Evolutionary conservation across 495 filamentous ascomycete genomes (phyloP).

Genomic region (Neurospora intermedia): DNA sequence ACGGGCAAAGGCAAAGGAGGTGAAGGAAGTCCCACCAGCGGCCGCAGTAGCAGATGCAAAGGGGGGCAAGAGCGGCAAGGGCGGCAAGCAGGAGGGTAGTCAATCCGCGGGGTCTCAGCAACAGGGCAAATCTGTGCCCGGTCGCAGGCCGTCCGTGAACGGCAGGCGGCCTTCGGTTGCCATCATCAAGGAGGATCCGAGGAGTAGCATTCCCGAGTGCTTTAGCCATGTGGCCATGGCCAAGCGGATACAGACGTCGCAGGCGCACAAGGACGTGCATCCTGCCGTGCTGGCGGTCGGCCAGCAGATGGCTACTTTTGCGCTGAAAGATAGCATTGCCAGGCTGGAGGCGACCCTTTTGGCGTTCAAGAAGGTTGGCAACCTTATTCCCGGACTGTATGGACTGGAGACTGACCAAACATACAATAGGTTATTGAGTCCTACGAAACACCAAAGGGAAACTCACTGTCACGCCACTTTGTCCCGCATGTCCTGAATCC

Average conservation of each 20-base stretch:
- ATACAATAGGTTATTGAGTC: slow-evolving; percentile 66
- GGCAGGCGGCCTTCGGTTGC: slow-evolving; percentile 30
- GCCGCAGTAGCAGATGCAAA: slow-evolving; percentile 22
- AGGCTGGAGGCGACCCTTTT: slow-evolving; percentile 78
- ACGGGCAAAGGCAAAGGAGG: slow-evolving; percentile 50
- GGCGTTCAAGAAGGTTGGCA: slow-evolving; percentile 74
- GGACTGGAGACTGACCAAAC: slow-evolving; percentile 3
- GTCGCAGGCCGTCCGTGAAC: slow-evolving; percentile 25
- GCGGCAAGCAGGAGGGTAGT: slow-evolving; percentile 36
- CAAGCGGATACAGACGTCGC: slow-evolving; percentile 58
- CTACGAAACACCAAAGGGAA: slow-evolving; percentile 76
- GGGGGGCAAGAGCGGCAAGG: slow-evolving; percentile 28
- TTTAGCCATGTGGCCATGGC: slow-evolving; percentile 81
- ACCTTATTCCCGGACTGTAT: neutral
- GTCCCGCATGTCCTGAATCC: slow-evolving; percentile 84
- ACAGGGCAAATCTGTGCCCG: slow-evolving; percentile 20
- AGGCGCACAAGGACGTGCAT: slow-evolving; percentile 81
- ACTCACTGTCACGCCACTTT: slow-evolving; percentile 78
- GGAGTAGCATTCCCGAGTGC: slow-evolving; percentile 49
- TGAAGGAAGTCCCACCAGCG: slow-evolving; percentile 19
- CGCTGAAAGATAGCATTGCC: slow-evolving; percentile 80
- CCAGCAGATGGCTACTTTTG: slow-evolving; percentile 81
- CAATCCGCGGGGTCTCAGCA: slow-evolving; percentile 19
- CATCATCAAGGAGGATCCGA: slow-evolving; percentile 35
- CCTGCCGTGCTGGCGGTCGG: slow-evolving; percentile 77